A percentile compares a stretch with the other conserved stretches of the same genome.
Evolutionary conservation across 345 rosid species (phyloP).

Genomic region (Rhodamnia argentea): DNA sequence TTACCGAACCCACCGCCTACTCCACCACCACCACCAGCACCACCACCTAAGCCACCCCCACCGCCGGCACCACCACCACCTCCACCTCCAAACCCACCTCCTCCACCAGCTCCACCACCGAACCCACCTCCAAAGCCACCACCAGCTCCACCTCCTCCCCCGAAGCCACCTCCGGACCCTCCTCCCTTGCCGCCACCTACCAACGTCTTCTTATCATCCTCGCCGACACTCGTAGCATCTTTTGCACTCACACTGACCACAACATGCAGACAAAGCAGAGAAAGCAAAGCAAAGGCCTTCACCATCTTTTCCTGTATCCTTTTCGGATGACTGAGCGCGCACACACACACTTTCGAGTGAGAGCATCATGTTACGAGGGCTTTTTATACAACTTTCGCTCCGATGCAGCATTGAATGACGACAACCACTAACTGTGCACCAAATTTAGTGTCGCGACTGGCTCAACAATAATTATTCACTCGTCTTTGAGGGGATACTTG

Average conservation of each 20-base stretch:
- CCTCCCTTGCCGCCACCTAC: slow-evolving; percentile 2
- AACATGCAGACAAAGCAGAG: background rate
- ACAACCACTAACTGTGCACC: background rate
- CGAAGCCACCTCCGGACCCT: background rate
- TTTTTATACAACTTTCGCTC: background rate
- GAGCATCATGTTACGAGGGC: background rate
- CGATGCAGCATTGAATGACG: background rate
- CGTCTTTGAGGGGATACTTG: background rate
- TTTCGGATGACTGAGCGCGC: background rate
- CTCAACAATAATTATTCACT: background rate
- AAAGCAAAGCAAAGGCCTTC: background rate
- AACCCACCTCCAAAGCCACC: background rate
- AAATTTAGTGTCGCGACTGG: background rate
- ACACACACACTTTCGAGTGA: background rate
- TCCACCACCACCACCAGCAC: background rate
- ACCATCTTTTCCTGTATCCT: background rate
- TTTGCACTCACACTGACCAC: background rate
- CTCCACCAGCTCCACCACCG: background rate
- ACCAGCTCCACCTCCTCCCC: background rate
- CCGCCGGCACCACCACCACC: background rate
- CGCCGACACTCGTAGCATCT: background rate
- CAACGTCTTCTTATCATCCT: background rate
- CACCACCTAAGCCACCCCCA: background rate
- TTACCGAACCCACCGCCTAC: background rate
- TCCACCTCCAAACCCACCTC: background rate